These are phyloP conservation scores for Solanum peruvianum DNA, from an alignment of 257 asterid species.

Conservation along the genomic window DNA sequence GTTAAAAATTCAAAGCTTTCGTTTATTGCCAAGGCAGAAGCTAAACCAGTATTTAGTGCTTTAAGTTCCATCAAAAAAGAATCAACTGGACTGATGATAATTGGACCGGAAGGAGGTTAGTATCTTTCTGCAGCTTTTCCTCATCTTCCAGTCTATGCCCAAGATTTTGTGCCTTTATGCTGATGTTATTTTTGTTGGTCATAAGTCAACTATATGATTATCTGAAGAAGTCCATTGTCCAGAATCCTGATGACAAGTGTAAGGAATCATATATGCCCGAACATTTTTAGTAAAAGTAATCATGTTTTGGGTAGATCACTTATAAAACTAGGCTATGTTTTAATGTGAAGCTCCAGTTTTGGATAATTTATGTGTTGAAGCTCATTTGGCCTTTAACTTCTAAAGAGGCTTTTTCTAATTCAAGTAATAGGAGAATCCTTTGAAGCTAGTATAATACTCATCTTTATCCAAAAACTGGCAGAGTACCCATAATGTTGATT, in stretches of 20 bases:
- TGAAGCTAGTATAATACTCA: background rate
- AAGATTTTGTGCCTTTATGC: background rate
- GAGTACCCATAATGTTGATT: background rate
- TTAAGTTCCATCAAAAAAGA: slow-evolving; percentile 32
- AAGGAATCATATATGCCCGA: background rate
- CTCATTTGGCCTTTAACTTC: background rate
- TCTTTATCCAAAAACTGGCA: background rate
- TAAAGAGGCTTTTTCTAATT: background rate
- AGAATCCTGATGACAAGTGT: background rate
- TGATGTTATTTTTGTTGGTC: background rate
- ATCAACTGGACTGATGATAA: slow-evolving; percentile 53
- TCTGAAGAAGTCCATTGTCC: background rate
- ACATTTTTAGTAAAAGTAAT: background rate
- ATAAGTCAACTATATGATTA: background rate
- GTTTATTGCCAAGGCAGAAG: slow-evolving; percentile 79
- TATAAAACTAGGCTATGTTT: background rate
- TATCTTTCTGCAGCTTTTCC: background rate
- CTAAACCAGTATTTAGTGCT: slow-evolving; percentile 51
- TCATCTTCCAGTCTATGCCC: background rate
- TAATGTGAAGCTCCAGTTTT: background rate
- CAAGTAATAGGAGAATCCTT: background rate
- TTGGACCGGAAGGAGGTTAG: slow-evolving; percentile 99
- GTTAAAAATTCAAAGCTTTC: slow-evolving; percentile 53
- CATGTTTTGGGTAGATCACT: background rate
- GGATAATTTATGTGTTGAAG: background rate